Evolutionary conservation across 148 eudicot species (phyloP).

Genomic region (Fagopyrum tataricum): DNA sequence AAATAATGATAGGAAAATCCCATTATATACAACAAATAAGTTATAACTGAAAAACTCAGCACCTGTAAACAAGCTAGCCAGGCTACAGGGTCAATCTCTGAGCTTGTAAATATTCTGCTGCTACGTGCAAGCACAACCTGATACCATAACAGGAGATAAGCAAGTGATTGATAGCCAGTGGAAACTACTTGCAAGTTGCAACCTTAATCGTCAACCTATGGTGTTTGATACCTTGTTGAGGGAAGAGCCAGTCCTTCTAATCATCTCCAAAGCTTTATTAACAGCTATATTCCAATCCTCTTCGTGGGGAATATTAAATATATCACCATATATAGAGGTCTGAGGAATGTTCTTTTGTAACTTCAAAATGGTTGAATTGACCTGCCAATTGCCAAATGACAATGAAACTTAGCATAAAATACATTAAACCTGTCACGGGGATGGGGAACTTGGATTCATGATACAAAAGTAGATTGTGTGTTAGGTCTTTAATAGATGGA

Average conservation of each 20-base stretch:
- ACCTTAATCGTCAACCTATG: neutral
- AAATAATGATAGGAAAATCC: neutral
- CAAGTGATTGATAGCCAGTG: neutral
- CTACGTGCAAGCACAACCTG: slow-evolving; percentile 99
- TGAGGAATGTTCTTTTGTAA: slow-evolving; percentile 35
- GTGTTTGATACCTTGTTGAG: slow-evolving; percentile 55
- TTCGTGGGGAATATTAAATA: slow-evolving; percentile 48
- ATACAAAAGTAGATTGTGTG: neutral
- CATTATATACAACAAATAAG: neutral
- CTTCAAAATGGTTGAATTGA: slow-evolving; percentile 33
- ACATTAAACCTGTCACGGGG: neutral
- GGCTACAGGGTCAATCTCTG: slow-evolving; percentile 70
- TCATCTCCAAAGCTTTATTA: slow-evolving; percentile 60
- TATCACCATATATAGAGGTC: slow-evolving; percentile 29
- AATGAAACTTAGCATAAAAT: slow-evolving; percentile 10
- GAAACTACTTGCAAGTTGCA: neutral
- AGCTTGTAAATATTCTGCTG: slow-evolving; percentile 60
- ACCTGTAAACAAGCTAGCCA: slow-evolving; percentile 93
- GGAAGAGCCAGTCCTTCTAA: slow-evolving; percentile 46
- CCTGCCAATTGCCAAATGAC: slow-evolving; percentile 53
- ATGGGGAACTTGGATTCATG: neutral
- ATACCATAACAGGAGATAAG: neutral
- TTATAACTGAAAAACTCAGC: neutral
- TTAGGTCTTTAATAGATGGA: too few species aligned
- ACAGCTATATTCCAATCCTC: slow-evolving; percentile 64